Evolutionary conservation across 345 rosid species (phyloP), one percentile per base, ranked within the genome.

Genomic region (Pistacia atlantica): DNA sequence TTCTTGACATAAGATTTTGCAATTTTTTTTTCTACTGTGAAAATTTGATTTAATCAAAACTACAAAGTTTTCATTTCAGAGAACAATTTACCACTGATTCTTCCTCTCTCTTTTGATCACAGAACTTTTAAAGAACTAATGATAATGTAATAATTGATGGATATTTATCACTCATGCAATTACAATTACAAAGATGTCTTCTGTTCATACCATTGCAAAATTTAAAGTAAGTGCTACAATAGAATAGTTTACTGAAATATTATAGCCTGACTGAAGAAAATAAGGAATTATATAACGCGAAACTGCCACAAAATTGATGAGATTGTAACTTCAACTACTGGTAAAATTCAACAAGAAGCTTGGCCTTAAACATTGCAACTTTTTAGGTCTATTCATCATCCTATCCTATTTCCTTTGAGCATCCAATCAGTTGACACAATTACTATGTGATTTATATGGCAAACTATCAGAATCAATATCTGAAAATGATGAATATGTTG

Each of bases 401-500:
- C 77, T 67, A 73, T 13, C 55, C 68, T 38, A 5, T 68, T 37
- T 5, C 11, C 55, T 79, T 1, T 76, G 5, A 54, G 57, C 56
- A 25, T 42, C 33, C 62, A 58, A 75, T 65, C 31, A 33, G 73
- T 54, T 31, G 16, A 31, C 33, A 62, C 48, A 61, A 22, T 48
- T 54, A 3, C 57, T 14, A 54, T 17, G 80, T 28, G 69, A 20
- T 73, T 65, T 79, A 28, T 48, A 17, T 0, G 77, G 64, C 54
- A 67, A 11, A 46, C 69, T 76, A 70, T 87, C 90, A 0, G 73
- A 79, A 80, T 90, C 96, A 63, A 88, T 87, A 75, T 91, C 96
- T 0, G 97, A 93, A 79, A 91, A 93, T 1, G 97, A 91, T 3
- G 97, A 93, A 80, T 91, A 93, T 1, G 83, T 83, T 0, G 86